Base-by-base conservation (phyloP, 106 monocot species). In the Allium sativum region DNA sequence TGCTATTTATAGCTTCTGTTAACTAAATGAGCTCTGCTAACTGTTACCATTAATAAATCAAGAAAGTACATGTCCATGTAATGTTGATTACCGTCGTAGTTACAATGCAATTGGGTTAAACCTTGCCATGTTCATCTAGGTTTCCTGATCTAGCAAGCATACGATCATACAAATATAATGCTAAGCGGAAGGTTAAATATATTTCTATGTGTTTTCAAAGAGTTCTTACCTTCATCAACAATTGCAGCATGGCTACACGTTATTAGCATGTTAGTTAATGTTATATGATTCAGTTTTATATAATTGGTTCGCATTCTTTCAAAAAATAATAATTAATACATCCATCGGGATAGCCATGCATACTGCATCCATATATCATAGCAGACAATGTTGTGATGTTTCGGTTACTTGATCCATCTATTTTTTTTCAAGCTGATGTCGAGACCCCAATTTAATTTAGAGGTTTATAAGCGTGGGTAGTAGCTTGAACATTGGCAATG, bases 71-170 rank as follows among this genome's bases (percentile, higher is more conserved):
- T 61, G 2, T 42, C 45, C 45, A 12, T 61, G 31, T 31, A 31
- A 31, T 31, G 31, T 31, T 31, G 5, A n/a, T n/a, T n/a, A n/a
- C n/a, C n/a, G n/a, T n/a, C n/a, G n/a, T n/a, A n/a, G n/a, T n/a
- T n/a, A n/a, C n/a, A n/a, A n/a, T n/a, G n/a, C n/a, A n/a, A n/a
- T n/a, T n/a, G n/a, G n/a, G n/a, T n/a, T n/a, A n/a, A n/a, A n/a
- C n/a, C n/a, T n/a, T n/a, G n/a, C n/a, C n/a, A n/a, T n/a, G 82
- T 59, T 88, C 83, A 40, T 83, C 80, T n/a, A 88, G 53, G 50
- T 61, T 52, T 15, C 87, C 87, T 15, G 77, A 65, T 58, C 87
- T 62, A 0, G 77, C 71, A 10, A 88, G n/a, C n/a, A n/a, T n/a
- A n/a, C n/a, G n/a, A n/a, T n/a, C n/a, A n/a, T n/a, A n/a, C n/a